These are phyloP conservation scores for Claviceps sp. DNA, from an alignment of 2,329 filamentous ascomycete genomes.

Conservation along the genomic window DNA sequence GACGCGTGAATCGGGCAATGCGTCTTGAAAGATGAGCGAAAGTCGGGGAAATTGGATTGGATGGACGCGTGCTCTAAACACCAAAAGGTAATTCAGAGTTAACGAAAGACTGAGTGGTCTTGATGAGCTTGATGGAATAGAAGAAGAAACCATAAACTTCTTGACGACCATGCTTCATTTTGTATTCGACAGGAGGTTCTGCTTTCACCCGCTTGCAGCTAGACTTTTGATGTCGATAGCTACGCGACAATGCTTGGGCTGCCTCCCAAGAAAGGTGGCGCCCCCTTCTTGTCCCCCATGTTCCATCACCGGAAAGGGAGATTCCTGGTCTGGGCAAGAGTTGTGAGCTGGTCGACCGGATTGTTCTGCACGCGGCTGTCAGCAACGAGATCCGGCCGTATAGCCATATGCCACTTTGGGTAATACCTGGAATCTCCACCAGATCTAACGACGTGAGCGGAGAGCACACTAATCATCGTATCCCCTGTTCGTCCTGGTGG, in stretches of 20 bases:
- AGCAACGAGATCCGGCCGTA: not conserved
- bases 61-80: not conserved
- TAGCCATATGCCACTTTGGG: not conserved
- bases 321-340: not conserved
- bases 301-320: not conserved
- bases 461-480: not conserved
- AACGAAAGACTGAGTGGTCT: not conserved
- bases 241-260: not conserved
- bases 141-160: not conserved
- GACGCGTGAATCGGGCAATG: not conserved
- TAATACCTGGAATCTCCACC: not conserved
- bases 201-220: not conserved
- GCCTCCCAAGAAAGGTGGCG: not conserved
- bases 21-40: conserved; percentile 3
- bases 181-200: not conserved
- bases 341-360: not conserved
- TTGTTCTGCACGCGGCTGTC: not conserved
- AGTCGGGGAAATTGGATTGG: conserved; percentile 9
- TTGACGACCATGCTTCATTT: not conserved
- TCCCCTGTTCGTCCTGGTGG: not conserved
- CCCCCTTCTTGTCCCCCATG: too few relatives aligned
- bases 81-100: not conserved
- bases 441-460: not conserved
- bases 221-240: not conserved
- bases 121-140: not conserved